Base-by-base conservation (phyloP, 2,329 filamentous ascomycete species). In the Pezizomycotina sp. region DNA sequence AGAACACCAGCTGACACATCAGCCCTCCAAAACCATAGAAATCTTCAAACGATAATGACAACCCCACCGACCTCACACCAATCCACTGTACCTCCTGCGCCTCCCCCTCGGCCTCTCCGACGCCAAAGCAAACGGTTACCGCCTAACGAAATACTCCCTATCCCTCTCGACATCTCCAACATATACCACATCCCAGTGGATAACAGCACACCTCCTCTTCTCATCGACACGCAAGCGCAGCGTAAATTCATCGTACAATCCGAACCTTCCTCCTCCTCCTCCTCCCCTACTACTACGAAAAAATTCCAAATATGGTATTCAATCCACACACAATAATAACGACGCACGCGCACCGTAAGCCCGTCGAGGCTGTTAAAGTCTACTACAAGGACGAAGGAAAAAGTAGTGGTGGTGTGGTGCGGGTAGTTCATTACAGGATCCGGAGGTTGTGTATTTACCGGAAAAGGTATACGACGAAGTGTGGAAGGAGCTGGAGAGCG, bases 61-160 rank as follows among this genome's bases (percentile, higher is more conserved):
- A n/a, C n/a, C n/a, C 32, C 10, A 36, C 39, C 18, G 41, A 44
- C 26, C 36, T 37, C 13, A 37, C 38, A 8, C 33, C 41, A 1
- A 23, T 39, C 16, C 16, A 21, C 12, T 44, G 41, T 14, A 31
- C 25, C 20, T 10, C 22, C 13, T 44, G 41, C 25, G 27, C 19
- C 14, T 16, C 28, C 15, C 36, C 41, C 36, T 44, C n/a, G 41
- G 41, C 19, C 39, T 44, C 22, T 33, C 40, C 6, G 41, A 44
- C 25, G 20, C 33, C 7, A 44, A 44, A 16, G 31, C 36, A 3
- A 37, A 44, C 10, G 41, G 41, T 8, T 24, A 40, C 9, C 30
- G 41, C 14, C 32, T 44, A 9, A 44, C 40, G 41, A 44, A 44
- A 33, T 44, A 37, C 36, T 44, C 41, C 7, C 29, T 44, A 15